phyloP scores from a whole-genome alignment of 2,329 filamentous ascomycete genomes.

The Colletotrichum echinochloae region DNA sequence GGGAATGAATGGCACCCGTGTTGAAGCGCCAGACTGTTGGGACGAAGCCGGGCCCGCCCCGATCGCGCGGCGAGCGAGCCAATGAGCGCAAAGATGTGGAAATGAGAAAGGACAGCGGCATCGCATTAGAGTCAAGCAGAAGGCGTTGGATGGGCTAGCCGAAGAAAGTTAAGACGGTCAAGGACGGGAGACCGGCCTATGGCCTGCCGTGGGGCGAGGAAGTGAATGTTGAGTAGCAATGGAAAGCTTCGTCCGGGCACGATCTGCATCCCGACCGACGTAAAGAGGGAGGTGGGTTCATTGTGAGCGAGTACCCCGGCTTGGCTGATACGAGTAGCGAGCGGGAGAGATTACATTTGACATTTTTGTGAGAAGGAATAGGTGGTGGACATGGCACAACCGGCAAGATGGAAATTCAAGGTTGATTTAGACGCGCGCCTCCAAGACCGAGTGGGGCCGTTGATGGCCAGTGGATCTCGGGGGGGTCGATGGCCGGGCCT shows the following conservation, averaged over 20 bases:
- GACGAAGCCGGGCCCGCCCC: constrained; percentile 10
- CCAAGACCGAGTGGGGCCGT: constrained; percentile 16
- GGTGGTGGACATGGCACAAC: background rate
- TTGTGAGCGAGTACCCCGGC: background rate
- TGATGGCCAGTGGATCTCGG: constrained; percentile 10
- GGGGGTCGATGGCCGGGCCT: background rate
- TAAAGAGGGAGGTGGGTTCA: background rate
- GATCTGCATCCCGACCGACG: constrained; percentile 5
- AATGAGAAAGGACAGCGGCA: constrained; percentile 36
- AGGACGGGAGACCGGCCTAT: background rate
- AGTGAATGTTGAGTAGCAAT: constrained; percentile 9
- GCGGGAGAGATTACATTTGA: too few relatives aligned
- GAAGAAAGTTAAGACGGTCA: background rate
- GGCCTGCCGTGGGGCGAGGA: background rate
- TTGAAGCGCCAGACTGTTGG: constrained; percentile 22
- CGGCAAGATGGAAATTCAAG: constrained; percentile 29
- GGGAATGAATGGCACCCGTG: constrained; percentile 1
- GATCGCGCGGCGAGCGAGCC: constrained; percentile 26
- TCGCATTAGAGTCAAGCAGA: constrained; percentile 22
- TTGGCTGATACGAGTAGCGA: too few relatives aligned
- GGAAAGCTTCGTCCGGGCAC: constrained; percentile 7
- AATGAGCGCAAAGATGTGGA: constrained; percentile 26
- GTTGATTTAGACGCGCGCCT: constrained; percentile 41
- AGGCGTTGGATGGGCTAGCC: background rate
- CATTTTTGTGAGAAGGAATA: background rate